Conservation (phyloP, 1,284 basidiomycete species). For the Xanthoconium separans region DNA sequence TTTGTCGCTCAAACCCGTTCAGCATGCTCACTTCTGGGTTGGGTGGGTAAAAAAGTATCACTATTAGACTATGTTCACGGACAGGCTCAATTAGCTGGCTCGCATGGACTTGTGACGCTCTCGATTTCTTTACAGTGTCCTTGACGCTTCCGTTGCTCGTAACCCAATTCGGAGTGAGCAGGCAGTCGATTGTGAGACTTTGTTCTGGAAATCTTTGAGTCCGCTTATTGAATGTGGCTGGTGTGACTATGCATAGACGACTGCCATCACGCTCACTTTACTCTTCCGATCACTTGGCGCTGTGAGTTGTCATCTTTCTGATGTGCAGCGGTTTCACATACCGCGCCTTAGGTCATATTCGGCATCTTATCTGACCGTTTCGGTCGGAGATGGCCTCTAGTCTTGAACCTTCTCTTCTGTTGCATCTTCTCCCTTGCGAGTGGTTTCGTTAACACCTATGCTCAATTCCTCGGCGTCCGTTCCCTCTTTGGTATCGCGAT, state of each 20-base stretch:
- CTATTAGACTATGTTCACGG: neutral
- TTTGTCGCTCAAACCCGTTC: slow-evolving; percentile 40
- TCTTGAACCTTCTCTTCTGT: slow-evolving; percentile 73
- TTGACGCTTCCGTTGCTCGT: slow-evolving; percentile 63
- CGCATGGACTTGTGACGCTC: slow-evolving; percentile 78
- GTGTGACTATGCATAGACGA: slow-evolving; percentile 48
- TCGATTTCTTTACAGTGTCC: slow-evolving; percentile 85
- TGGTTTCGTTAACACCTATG: slow-evolving; percentile 69
- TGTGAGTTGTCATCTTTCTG: slow-evolving; percentile 35
- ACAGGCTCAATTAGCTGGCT: slow-evolving; percentile 51
- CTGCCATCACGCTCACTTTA: slow-evolving; percentile 89
- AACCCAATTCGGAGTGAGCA: slow-evolving; percentile 48
- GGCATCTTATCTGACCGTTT: slow-evolving; percentile 81
- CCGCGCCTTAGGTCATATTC: slow-evolving; percentile 60
- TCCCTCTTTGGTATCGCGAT: slow-evolving; percentile 85
- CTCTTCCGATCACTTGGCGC: slow-evolving; percentile 89
- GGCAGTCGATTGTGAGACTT: slow-evolving; percentile 52
- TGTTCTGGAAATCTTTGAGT: neutral
- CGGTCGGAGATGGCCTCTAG: slow-evolving; percentile 92
- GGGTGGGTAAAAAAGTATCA: slow-evolving; percentile 43
- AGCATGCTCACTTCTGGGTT: slow-evolving; percentile 58
- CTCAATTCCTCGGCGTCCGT: slow-evolving; percentile 69
- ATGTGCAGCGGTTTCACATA: neutral
- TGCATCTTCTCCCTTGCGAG: slow-evolving; percentile 77
- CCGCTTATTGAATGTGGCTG: neutral